Percentiles rank a stretch among this genome's conserved stretches.
These are phyloP conservation scores for Calophaca sinica DNA, from an alignment of 306 rosid genomes.

Conservation along the genomic window DNA sequence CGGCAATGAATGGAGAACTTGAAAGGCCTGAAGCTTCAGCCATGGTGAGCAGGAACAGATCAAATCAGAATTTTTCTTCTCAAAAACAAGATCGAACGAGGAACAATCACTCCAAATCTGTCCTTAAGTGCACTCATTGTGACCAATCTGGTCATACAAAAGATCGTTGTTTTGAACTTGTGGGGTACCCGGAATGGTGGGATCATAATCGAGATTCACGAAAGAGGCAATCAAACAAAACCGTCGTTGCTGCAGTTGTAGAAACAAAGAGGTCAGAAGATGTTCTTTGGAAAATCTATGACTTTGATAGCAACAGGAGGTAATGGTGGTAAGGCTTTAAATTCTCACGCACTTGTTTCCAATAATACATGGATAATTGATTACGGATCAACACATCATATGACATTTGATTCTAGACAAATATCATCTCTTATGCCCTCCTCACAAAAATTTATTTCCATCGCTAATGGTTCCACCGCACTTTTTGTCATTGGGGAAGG, in stretches of 20 bases:
- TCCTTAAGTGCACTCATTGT: constrained; percentile 1
- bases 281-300: neutral
- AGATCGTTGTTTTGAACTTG: neutral
- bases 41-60: neutral
- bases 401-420: constrained; percentile 20
- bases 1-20: neutral
- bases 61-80: neutral
- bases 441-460: constrained; percentile 1
- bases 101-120: neutral
- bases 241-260: neutral
- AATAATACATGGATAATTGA: constrained; percentile 19
- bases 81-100: neutral
- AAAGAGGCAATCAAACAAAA: neutral
- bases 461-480: neutral
- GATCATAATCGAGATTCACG: neutral
- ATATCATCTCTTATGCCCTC: neutral
- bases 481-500: neutral
- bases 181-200: neutral
- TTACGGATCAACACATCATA: neutral
- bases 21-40: neutral
- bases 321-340: constrained; percentile 9
- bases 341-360: neutral
- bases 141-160: neutral
- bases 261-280: neutral
- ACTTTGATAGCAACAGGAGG: neutral